phyloP scores from a whole-genome alignment of 768 basidiomycete genomes.

The Stropharia rugosoannulata region DNA sequence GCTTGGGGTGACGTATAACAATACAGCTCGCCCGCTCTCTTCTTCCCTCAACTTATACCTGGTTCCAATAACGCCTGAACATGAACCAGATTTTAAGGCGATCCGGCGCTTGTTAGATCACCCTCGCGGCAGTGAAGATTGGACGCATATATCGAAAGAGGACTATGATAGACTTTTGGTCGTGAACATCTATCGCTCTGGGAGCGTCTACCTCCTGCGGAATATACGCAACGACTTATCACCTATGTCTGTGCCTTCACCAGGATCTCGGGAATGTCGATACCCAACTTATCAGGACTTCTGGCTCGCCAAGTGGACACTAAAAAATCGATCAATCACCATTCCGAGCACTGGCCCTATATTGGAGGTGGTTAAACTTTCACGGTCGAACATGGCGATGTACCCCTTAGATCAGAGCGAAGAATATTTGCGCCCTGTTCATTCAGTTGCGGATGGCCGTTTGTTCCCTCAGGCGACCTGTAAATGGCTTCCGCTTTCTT shows the following conservation, averaged over 20 bases:
- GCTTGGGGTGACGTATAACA: conserved; percentile 58
- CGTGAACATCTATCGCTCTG: conserved; percentile 52
- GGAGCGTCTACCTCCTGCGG: conserved; percentile 55
- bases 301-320: conserved; percentile 53
- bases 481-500: conserved; percentile 53
- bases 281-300: conserved; percentile 59
- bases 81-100: conserved; percentile 54
- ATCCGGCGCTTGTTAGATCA: conserved; percentile 50
- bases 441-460: conserved; percentile 14
- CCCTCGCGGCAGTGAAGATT: conserved; percentile 53
- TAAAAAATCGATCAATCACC: conserved; percentile 38
- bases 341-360: conserved; percentile 61
- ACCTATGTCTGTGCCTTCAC: conserved; percentile 55
- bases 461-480: conserved; percentile 47
- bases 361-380: conserved; percentile 49
- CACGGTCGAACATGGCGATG: conserved; percentile 38
- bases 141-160: conserved; percentile 49
- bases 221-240: conserved; percentile 65
- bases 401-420: conserved; percentile 28
- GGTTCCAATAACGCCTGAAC: conserved; percentile 55
- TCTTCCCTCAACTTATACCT: conserved; percentile 60
- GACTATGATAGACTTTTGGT: conserved; percentile 53
- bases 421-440: background rate
- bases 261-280: conserved; percentile 47
- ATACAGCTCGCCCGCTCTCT: conserved; percentile 56